phyloP scores from a whole-genome alignment of 164 flowering plant genomes.

The Liquidambar formosana region DNA sequence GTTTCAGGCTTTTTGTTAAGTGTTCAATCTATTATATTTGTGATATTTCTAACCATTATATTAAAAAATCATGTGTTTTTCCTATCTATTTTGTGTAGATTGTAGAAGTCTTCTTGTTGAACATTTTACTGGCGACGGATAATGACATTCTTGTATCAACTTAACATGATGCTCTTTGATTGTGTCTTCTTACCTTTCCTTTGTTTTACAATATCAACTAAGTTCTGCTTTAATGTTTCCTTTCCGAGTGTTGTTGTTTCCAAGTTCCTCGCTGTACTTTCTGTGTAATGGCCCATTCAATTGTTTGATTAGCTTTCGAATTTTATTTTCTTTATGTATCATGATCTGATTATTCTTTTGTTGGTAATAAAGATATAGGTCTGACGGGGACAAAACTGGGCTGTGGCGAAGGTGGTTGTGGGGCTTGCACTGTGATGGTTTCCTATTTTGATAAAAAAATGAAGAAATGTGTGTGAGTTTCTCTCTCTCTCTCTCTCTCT shows the following conservation, averaged over 20 bases:
- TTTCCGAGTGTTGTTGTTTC: background rate
- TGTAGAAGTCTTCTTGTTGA: no score
- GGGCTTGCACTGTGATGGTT: constrained; percentile 98
- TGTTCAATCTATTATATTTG: no score
- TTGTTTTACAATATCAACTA: no score
- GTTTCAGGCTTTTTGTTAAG: no score
- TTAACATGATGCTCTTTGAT: no score
- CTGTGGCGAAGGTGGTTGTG: constrained; percentile 99
- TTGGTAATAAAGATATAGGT: constrained; percentile 53
- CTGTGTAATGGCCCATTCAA: background rate
- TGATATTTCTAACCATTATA: no score
- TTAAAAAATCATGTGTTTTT: no score
- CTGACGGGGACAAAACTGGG: constrained; percentile 96
- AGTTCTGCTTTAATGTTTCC: background rate
- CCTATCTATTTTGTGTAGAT: no score
- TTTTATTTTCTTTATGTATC: constrained; percentile 2
- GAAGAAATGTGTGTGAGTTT: constrained; percentile 82
- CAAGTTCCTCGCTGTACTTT: background rate
- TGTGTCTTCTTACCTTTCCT: no score
- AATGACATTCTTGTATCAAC: no score
- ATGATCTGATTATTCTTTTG: constrained; percentile 4
- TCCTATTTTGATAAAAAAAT: constrained; percentile 60
- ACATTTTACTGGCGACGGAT: no score
- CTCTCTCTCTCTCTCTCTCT: constrained; percentile 16
- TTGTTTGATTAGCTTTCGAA: background rate